These are phyloP conservation scores for Obelidium mucronatum DNA, from an alignment of 192 early-diverging fungal genomes.

Conservation along the genomic window DNA sequence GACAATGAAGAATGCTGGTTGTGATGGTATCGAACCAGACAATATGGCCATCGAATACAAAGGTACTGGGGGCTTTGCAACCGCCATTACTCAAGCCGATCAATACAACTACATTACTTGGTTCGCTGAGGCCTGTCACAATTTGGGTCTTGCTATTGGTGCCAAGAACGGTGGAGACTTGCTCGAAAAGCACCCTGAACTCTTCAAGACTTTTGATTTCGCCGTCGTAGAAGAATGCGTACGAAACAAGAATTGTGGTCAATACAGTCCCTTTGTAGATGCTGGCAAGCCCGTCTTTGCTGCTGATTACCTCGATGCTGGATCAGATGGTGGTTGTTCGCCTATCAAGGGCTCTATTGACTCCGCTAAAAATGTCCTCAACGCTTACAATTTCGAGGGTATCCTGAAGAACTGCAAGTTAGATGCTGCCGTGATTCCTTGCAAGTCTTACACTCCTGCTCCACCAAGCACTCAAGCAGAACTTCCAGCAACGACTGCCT, in stretches of 20 bases:
- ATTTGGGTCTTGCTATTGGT: slow-evolving; percentile 25
- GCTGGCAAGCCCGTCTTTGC: slow-evolving; percentile 37
- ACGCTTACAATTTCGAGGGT: slow-evolving; percentile 20
- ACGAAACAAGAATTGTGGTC: not conserved
- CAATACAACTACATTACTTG: slow-evolving; percentile 12
- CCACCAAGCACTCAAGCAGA: no score
- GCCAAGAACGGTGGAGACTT: slow-evolving; percentile 17
- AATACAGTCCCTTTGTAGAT: slow-evolving; percentile 12
- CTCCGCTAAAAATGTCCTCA: not conserved
- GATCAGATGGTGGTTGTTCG: slow-evolving; percentile 23
- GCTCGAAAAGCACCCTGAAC: not conserved
- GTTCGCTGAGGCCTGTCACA: not conserved
- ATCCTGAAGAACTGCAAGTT: slow-evolving; percentile 14
- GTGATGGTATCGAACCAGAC: slow-evolving; percentile 38
- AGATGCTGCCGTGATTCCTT: not conserved
- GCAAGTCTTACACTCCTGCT: no score
- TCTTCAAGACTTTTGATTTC: slow-evolving; percentile 7
- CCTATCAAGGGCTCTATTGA: not conserved
- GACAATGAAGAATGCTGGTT: not conserved
- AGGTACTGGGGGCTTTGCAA: slow-evolving; percentile 3
- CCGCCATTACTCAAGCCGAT: not conserved
- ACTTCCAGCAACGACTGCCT: no score
- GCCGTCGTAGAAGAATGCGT: slow-evolving; percentile 21
- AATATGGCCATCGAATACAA: slow-evolving; percentile 32
- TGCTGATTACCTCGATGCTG: slow-evolving; percentile 26